Conservation (phyloP, 139 green algal species). For the Tetradesmus lagerheimii region DNA sequence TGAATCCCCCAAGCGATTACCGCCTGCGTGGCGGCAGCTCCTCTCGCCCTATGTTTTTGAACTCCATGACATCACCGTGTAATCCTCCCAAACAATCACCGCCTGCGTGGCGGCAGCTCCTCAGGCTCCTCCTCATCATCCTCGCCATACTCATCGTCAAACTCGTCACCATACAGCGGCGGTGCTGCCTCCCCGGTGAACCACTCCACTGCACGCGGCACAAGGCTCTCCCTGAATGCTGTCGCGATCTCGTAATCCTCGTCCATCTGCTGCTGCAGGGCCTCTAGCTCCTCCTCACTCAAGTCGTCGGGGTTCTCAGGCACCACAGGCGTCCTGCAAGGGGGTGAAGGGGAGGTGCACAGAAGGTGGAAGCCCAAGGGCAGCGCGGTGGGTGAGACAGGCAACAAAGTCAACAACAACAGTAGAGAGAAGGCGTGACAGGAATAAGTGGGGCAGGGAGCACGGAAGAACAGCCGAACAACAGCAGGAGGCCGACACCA, state of each 20-base stretch:
- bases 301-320: conserved; percentile 69
- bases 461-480: too few species aligned
- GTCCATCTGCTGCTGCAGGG: conserved; percentile 77
- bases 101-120: neutral
- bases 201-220: conserved; percentile 72
- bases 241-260: conserved; percentile 68
- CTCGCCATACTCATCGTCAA: conserved; percentile 46
- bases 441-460: too few species aligned
- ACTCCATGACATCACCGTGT: too few species aligned
- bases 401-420: neutral
- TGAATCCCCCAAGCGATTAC: too few species aligned
- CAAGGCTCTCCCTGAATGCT: conserved; percentile 69
- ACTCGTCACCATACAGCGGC: conserved; percentile 51
- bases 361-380: neutral
- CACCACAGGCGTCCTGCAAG: conserved; percentile 60
- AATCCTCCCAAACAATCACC: neutral
- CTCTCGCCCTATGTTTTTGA: too few species aligned
- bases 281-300: conserved; percentile 72
- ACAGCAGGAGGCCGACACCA: too few species aligned
- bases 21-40: too few species aligned
- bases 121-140: conserved; percentile 1
- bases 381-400: neutral
- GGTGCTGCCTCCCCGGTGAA: conserved; percentile 70
- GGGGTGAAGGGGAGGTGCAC: neutral
- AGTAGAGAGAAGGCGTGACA: too few species aligned